phyloP scores from a whole-genome alignment of 2,329 filamentous ascomycete genomes.

The Pestalotiopsis sp. region DNA sequence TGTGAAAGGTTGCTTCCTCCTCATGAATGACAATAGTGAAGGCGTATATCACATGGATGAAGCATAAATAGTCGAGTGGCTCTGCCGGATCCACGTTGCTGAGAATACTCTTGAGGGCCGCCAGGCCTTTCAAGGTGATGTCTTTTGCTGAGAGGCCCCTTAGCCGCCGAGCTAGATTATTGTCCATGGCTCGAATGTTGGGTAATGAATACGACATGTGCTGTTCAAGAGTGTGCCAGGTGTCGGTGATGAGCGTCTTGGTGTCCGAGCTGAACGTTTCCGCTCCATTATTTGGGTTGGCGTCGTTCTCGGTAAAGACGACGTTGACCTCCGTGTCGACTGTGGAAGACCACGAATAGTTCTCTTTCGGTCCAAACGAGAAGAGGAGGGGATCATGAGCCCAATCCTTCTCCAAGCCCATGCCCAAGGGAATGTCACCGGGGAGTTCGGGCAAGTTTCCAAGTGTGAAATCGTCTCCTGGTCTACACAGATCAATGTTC shows the following conservation, averaged over 20 bases:
- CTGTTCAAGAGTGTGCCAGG: conserved; percentile 47
- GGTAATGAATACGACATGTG: conserved; percentile 47
- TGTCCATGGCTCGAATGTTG: conserved; percentile 45
- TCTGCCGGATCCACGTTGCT: conserved; percentile 38
- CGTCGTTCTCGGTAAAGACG: conserved; percentile 33
- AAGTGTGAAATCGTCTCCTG: conserved; percentile 28
- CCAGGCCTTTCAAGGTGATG: conserved; percentile 45
- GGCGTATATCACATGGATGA: conserved; percentile 55
- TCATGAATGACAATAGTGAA: conserved; percentile 50
- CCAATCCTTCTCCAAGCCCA: conserved; percentile 32
- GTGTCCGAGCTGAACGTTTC: conserved; percentile 31
- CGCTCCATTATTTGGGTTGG: conserved; percentile 20
- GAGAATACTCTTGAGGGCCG: conserved; percentile 42
- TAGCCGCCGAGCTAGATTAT: conserved; percentile 44
- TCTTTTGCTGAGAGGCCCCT: conserved; percentile 38
- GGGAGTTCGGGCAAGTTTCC: conserved; percentile 44
- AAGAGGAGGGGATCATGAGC: conserved; percentile 38
- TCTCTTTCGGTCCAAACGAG: conserved; percentile 34
- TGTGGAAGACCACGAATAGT: conserved; percentile 34
- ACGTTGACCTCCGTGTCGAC: conserved; percentile 38
- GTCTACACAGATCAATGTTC: conserved; percentile 13
- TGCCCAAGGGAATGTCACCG: conserved; percentile 41
- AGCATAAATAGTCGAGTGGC: conserved; percentile 49
- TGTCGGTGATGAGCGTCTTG: conserved; percentile 43
- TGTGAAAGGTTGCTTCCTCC: conserved; percentile 38